phyloP scores from a whole-genome alignment of 148 eudicot genomes.

The Chenopodium formosanum region DNA sequence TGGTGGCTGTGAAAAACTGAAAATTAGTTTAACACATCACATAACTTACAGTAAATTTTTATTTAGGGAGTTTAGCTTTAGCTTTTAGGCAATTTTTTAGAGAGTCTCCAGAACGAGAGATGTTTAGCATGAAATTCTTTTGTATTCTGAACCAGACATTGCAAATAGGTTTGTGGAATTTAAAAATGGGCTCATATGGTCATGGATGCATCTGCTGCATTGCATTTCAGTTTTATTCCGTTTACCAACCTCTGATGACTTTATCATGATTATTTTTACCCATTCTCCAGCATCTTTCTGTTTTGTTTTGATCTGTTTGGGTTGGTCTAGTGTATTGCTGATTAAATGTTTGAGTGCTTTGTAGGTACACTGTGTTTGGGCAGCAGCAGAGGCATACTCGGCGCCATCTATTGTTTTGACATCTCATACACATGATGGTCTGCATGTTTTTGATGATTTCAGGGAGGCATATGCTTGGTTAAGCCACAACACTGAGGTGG shows the following conservation, averaged over 20 bases:
- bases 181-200: not conserved
- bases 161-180: not conserved
- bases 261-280: too few relatives aligned
- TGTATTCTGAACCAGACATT: not conserved
- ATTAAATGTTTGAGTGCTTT: slow-evolving; percentile 1
- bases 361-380: slow-evolving; percentile 99
- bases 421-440: slow-evolving; percentile 76
- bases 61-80: not conserved
- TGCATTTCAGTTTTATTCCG: not conserved
- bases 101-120: not conserved
- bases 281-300: too few relatives aligned
- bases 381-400: slow-evolving; percentile 98
- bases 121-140: not conserved
- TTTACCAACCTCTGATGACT: not conserved
- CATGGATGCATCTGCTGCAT: not conserved
- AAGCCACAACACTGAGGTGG: slow-evolving; percentile 95
- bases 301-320: not conserved
- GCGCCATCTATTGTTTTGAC: slow-evolving; percentile 96
- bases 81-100: not conserved
- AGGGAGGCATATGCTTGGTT: slow-evolving; percentile 98
- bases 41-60: not conserved
- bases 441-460: slow-evolving; percentile 98
- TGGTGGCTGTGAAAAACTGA: not conserved
- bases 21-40: not conserved
- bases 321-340: not conserved